phyloP scores from a whole-genome alignment of 1,139 yeast genomes.

The Zygotorulaspora mrakii region DNA sequence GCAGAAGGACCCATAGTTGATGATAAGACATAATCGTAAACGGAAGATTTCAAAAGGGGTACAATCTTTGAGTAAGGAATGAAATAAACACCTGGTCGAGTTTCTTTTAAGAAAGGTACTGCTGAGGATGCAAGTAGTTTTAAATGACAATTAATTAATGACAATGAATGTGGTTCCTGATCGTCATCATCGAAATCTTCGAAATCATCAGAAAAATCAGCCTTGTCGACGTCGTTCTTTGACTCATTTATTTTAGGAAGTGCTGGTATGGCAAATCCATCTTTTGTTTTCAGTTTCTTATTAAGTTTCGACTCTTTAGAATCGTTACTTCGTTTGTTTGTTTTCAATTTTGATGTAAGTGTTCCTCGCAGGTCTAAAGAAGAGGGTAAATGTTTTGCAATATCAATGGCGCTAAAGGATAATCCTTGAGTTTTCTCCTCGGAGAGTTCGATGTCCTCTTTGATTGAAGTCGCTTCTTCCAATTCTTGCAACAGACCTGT shows the following conservation, averaged over 20 bases:
- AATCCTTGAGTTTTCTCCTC: conserved; percentile 37
- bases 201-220: conserved; percentile 27
- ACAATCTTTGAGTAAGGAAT: conserved; percentile 46
- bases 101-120: conserved; percentile 47
- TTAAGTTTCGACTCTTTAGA: conserved; percentile 21
- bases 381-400: conserved; percentile 46
- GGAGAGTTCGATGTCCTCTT: conserved; percentile 27
- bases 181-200: conserved; percentile 32
- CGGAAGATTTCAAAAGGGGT: conserved; percentile 48
- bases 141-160: conserved; percentile 44
- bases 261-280: conserved; percentile 33
- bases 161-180: conserved; percentile 31
- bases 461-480: conserved; percentile 43
- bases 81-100: conserved; percentile 43
- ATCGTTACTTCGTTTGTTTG: conserved; percentile 23
- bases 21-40: conserved; percentile 59
- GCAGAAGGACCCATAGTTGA: conserved; percentile 58
- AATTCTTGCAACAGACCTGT: conserved; percentile 41
- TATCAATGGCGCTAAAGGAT: conserved; percentile 51
- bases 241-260: conserved; percentile 24
- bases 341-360: conserved; percentile 39
- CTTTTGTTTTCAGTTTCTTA: conserved; percentile 47
- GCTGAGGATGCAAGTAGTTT: conserved; percentile 46
- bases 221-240: conserved; percentile 27
- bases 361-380: conserved; percentile 49